Conservation (phyloP, 768 basidiomycete genomes). For the Hysterangium stoloniferum region DNA sequence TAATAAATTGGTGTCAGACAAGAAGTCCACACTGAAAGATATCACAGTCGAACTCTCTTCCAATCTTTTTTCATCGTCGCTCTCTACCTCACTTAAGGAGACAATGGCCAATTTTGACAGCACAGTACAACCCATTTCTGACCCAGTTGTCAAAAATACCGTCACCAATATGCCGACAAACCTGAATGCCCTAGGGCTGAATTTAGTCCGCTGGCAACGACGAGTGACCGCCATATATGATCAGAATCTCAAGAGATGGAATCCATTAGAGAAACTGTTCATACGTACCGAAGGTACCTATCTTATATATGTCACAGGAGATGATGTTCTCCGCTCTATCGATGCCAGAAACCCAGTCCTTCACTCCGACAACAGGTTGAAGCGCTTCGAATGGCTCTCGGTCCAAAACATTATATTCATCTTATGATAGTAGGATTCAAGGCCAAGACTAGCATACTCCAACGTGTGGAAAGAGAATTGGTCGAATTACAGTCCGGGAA, state of each 20-base stretch:
- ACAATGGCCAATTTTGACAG: conserved; percentile 5
- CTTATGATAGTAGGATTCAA: conserved; percentile 12
- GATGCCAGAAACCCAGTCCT: neutral
- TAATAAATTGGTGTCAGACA: conserved; percentile 16
- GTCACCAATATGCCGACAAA: neutral
- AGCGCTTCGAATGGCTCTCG: conserved; percentile 8
- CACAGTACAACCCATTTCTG: neutral
- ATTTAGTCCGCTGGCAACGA: conserved; percentile 15
- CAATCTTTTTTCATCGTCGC: neutral
- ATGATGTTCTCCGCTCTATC: neutral
- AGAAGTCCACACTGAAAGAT: conserved; percentile 12
- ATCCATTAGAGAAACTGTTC: conserved; percentile 8
- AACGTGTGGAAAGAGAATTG: conserved; percentile 6
- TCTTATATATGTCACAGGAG: conserved; percentile 9
- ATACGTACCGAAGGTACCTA: conserved; percentile 12
- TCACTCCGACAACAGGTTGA: neutral
- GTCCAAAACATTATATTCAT: conserved; percentile 11
- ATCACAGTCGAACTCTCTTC: conserved; percentile 13
- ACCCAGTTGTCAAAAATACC: neutral
- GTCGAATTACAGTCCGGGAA: conserved; percentile 13
- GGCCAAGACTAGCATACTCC: too few species aligned
- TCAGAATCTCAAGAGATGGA: conserved; percentile 12
- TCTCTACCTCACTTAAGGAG: conserved; percentile 5
- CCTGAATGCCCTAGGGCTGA: neutral
- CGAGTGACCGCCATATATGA: conserved; percentile 12